Evolutionary conservation across 345 rosid genomes (phyloP).

Genomic region (Pelargonium nanum): DNA sequence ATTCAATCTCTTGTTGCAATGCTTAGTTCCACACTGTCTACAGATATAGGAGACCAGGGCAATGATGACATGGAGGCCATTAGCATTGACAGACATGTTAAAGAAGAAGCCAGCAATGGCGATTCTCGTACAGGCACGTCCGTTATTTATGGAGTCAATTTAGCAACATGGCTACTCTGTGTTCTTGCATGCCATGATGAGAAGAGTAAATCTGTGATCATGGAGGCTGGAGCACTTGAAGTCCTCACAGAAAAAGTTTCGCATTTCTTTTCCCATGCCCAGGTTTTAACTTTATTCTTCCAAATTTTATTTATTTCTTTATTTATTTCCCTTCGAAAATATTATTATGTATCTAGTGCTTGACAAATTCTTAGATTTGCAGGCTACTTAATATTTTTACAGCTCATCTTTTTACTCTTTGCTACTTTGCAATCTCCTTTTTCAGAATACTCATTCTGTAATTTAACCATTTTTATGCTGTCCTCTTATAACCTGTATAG

Average conservation of each 20-base stretch:
- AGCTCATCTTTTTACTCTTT: not conserved
- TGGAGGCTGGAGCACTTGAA: slow-evolving; percentile 94
- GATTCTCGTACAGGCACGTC: slow-evolving; percentile 40
- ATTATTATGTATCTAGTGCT: not conserved
- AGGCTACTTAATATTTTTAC: not conserved
- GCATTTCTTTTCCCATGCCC: slow-evolving; percentile 43
- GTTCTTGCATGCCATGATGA: slow-evolving; percentile 88
- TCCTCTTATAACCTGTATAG: slow-evolving; percentile 34
- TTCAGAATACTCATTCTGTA: not conserved
- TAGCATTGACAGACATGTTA: slow-evolving; percentile 49
- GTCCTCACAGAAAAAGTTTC: slow-evolving; percentile 72
- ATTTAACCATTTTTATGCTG: slow-evolving; percentile 13
- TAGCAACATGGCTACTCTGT: slow-evolving; percentile 85
- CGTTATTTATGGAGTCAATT: slow-evolving; percentile 56
- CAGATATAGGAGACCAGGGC: slow-evolving; percentile 33
- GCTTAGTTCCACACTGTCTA: slow-evolving; percentile 39
- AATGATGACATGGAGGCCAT: slow-evolving; percentile 41
- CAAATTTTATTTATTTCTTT: not conserved
- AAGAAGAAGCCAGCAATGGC: slow-evolving; percentile 39
- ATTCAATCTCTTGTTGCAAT: slow-evolving; percentile 73
- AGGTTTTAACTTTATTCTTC: slow-evolving; percentile 38
- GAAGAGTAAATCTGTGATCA: slow-evolving; percentile 57
- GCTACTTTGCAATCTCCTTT: not conserved
- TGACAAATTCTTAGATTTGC: not conserved
- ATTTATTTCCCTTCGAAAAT: not conserved